phyloP scores from a whole-genome alignment of 768 basidiomycete genomes.

The Boletus rubroflammeus region DNA sequence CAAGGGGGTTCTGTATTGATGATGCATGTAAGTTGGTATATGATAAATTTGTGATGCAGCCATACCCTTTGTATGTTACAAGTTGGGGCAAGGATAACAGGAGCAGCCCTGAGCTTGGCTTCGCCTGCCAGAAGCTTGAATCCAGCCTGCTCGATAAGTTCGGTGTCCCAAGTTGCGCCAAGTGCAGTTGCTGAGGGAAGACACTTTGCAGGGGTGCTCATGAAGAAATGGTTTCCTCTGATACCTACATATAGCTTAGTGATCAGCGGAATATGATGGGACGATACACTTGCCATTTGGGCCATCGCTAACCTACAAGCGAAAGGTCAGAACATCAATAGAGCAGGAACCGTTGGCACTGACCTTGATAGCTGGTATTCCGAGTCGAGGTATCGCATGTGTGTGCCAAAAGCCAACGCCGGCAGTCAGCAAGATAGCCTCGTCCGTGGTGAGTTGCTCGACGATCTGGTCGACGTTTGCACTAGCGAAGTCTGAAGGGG shows the following conservation, averaged over 20 bases:
- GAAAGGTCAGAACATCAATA: background rate
- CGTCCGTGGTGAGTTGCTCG: conserved; percentile 66
- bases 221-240: conserved; percentile 74
- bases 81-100: conserved; percentile 72
- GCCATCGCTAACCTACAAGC: conserved; percentile 64
- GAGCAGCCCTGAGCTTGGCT: conserved; percentile 66
- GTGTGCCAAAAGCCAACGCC: conserved; percentile 82
- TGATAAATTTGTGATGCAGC: conserved; percentile 10
- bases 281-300: conserved; percentile 55
- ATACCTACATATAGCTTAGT: conserved; percentile 33
- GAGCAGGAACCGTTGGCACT: conserved; percentile 6
- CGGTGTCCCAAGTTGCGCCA: conserved; percentile 69
- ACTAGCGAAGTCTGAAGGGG: conserved; percentile 65
- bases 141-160: conserved; percentile 61
- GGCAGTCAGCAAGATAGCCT: conserved; percentile 67
- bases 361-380: conserved; percentile 69
- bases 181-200: conserved; percentile 72
- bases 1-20: conserved; percentile 55
- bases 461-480: conserved; percentile 60
- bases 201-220: conserved; percentile 78
- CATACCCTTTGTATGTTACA: conserved; percentile 78
- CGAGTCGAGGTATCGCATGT: conserved; percentile 56
- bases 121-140: conserved; percentile 64
- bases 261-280: background rate
- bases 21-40: background rate